A percentile compares a stretch with the other conserved stretches of the same genome.
Evolutionary conservation across 2,329 filamentous ascomycete genomes (phyloP).

Genomic region (Paecilomyces sp.): DNA sequence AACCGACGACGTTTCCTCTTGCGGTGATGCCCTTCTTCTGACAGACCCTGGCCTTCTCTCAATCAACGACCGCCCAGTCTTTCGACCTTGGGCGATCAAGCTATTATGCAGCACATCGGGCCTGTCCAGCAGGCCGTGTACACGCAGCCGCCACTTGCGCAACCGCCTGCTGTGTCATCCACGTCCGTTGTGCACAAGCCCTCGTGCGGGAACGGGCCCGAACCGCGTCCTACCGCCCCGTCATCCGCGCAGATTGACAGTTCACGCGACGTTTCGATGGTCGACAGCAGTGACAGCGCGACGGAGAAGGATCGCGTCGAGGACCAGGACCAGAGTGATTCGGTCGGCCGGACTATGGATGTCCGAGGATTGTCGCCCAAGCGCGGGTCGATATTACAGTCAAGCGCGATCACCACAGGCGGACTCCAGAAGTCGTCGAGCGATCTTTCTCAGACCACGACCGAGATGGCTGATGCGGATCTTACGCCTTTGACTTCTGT

Average conservation of each 20-base stretch:
- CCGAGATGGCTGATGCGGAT: conserved; percentile 6
- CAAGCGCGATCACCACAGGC: not conserved
- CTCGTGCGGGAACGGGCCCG: not conserved
- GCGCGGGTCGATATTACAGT: not conserved
- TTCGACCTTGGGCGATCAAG: not conserved
- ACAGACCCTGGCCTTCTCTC: not conserved
- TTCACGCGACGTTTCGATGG: not conserved
- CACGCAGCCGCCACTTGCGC: conserved; percentile 1
- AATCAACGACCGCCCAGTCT: not conserved
- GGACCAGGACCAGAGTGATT: not conserved
- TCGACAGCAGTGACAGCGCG: not conserved
- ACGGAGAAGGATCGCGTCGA: not conserved
- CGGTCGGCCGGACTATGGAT: not conserved
- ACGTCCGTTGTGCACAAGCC: not conserved
- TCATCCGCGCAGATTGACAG: not conserved
- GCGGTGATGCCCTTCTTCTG: not conserved
- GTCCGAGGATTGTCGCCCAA: not conserved
- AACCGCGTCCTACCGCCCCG: not conserved
- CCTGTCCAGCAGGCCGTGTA: not conserved
- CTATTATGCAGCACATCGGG: not conserved
- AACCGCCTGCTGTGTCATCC: not conserved
- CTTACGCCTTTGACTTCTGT: conserved; percentile 8
- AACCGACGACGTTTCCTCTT: not conserved
- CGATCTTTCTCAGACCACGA: conserved; percentile 9
- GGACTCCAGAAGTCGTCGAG: conserved; percentile 7